phyloP scores from a whole-genome alignment of 2,329 filamentous ascomycete genomes.

The Clarireedia sp. region DNA sequence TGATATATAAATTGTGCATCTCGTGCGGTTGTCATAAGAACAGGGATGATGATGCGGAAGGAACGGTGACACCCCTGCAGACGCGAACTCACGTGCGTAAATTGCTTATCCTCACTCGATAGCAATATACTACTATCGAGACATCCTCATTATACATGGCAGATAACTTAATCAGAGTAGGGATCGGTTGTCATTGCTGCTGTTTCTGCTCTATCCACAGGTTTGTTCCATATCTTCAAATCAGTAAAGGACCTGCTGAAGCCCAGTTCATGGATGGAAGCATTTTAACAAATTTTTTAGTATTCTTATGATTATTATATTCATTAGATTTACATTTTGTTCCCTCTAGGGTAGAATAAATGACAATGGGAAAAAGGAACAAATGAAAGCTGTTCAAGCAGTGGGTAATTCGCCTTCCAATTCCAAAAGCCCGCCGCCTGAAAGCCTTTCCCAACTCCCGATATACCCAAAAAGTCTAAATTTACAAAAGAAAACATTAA shows the following conservation, averaged over 20 bases:
- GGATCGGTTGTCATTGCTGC: no score
- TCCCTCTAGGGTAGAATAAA: not conserved
- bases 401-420: not conserved
- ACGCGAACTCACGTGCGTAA: no score
- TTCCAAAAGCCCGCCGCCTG: not conserved
- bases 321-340: not conserved
- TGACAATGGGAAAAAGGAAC: not conserved
- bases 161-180: no score
- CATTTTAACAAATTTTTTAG: not conserved
- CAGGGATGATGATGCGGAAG: no score
- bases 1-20: not conserved
- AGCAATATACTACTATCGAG: no score
- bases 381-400: slow-evolving; percentile 5
- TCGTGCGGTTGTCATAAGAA: no score
- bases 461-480: not conserved
- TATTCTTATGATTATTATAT: not conserved
- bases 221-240: no score
- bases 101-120: no score
- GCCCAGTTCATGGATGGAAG: not conserved
- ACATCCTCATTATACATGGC: no score
- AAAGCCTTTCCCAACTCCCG: not conserved
- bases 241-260: not conserved
- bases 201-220: no score
- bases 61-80: no score
- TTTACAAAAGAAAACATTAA: slow-evolving; percentile 7